Evolutionary conservation across 768 basidiomycete species (phyloP).

Genomic region (Scleroderma citrinum): DNA sequence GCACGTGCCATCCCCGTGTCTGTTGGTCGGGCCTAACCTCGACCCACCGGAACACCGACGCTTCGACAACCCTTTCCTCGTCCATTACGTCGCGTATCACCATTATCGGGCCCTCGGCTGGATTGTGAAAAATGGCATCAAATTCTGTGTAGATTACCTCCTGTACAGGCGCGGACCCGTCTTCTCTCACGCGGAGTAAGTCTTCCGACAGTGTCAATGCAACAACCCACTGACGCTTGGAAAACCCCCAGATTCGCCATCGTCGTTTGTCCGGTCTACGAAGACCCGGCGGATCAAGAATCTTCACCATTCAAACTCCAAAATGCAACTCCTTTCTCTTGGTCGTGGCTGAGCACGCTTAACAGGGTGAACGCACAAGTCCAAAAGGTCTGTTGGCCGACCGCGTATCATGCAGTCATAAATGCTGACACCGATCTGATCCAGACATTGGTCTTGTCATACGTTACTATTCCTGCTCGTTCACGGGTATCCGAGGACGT

Average conservation of each 20-base stretch:
- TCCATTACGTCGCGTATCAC: conserved; percentile 88
- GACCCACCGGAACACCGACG: conserved; percentile 31
- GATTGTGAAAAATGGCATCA: conserved; percentile 94
- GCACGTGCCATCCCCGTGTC: conserved; percentile 39
- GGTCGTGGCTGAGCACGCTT: conserved; percentile 96
- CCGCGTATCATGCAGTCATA: not conserved
- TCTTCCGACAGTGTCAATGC: not conserved
- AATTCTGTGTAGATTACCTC: conserved; percentile 95
- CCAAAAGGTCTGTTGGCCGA: conserved; percentile 63
- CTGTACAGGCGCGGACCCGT: conserved; percentile 93
- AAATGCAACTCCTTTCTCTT: conserved; percentile 69
- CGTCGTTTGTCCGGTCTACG: conserved; percentile 87
- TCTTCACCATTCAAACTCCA: conserved; percentile 59
- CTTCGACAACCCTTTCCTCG: conserved; percentile 88
- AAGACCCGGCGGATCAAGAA: conserved; percentile 67
- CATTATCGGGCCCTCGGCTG: conserved; percentile 95
- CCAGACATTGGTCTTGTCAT: conserved; percentile 85
- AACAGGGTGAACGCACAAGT: conserved; percentile 96
- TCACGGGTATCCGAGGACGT: conserved; percentile 46
- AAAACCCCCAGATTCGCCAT: conserved; percentile 66
- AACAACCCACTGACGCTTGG: not conserved
- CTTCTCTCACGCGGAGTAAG: conserved; percentile 93
- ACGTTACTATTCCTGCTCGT: conserved; percentile 86
- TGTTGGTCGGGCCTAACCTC: conserved; percentile 25
- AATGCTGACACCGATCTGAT: not conserved